Conservation (phyloP, 129 eudicot species). For the Tagetes patula region DNA sequence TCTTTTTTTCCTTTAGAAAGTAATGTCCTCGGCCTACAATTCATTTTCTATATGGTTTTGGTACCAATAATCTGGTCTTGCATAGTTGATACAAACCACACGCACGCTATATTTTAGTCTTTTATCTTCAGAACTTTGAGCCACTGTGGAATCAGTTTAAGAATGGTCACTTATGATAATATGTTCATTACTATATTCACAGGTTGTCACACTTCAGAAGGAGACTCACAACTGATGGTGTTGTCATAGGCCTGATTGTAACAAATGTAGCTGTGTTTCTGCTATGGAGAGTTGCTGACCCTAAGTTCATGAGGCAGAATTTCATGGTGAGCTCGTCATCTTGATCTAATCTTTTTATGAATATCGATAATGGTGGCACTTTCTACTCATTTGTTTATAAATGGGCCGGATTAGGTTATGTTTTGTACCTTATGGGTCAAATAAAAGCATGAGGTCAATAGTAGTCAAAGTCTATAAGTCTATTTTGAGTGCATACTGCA, state of each 20-base stretch:
- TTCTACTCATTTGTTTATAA: not conserved
- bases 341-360: not conserved
- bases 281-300: constrained; percentile 59
- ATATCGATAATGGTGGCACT: not conserved
- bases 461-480: not conserved
- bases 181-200: constrained; percentile 11
- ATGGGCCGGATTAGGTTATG: not conserved
- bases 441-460: not conserved
- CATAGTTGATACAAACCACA: not conserved
- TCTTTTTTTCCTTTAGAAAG: not conserved
- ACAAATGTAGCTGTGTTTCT: constrained; percentile 73
- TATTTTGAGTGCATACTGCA: not conserved
- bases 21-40: not conserved
- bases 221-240: constrained; percentile 51
- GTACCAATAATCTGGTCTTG: not conserved
- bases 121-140: constrained; percentile 6
- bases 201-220: constrained; percentile 59
- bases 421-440: not conserved
- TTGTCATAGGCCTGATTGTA: constrained; percentile 59
- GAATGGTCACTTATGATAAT: not conserved
- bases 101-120: not conserved
- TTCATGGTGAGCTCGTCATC: constrained; percentile 53
- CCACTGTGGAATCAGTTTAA: not conserved
- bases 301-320: constrained; percentile 59
- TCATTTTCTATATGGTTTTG: constrained; percentile 7